Base-by-base conservation (phyloP, 352 stramenopile genomes). In the Elongisporangium undulatum region DNA sequence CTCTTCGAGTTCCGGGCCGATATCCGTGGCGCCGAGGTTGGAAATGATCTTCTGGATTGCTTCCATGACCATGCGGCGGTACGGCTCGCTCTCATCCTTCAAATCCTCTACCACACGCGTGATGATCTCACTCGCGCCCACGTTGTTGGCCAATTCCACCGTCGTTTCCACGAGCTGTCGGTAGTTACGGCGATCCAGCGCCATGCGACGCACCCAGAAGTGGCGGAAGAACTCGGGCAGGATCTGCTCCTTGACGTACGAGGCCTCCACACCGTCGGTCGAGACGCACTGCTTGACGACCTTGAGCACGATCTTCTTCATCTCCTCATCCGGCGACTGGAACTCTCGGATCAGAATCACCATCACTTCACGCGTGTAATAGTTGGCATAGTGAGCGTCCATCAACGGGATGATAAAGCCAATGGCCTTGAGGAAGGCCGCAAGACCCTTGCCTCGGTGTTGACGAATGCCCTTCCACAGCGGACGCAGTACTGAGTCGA, bases 391-490 rank as follows among this genome's bases (percentile, higher is more conserved):
- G 69, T 98, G 97, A 17, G 97, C 90, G 68, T 99, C 97, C 97
- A 99, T 99, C 5, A 99, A 75, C 17, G 98, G 98, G 64, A 99
- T 99, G 58, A 99, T 98, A 62, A 98, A 99, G 20, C 97, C 98
- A 71, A 99, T 98, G 17, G 97, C 97, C 71, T 99, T 99, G 24
- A 99, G 72, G 68, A 99, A 99, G 4, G 97, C 97, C 16, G 97
- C 97, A 24, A 99, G 77, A 13, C 94, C 95, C 69, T 99, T 99
- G 26, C 97, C 97, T 45, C 98, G 93, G 70, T 99, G 97, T 68
- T 98, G 95, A 10, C 97, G 83, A 29, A 98, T 98, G 50, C 97
- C 97, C 67, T 98, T 97, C 93, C 97, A 99, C 23, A 99, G 75
- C 16, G 96, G 94, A 61, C 95, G 87, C 51, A 99, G 86, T 17